These are phyloP conservation scores for Cyclanthera cordifolia DNA, from an alignment of 306 rosid genomes.

Conservation along the genomic window DNA sequence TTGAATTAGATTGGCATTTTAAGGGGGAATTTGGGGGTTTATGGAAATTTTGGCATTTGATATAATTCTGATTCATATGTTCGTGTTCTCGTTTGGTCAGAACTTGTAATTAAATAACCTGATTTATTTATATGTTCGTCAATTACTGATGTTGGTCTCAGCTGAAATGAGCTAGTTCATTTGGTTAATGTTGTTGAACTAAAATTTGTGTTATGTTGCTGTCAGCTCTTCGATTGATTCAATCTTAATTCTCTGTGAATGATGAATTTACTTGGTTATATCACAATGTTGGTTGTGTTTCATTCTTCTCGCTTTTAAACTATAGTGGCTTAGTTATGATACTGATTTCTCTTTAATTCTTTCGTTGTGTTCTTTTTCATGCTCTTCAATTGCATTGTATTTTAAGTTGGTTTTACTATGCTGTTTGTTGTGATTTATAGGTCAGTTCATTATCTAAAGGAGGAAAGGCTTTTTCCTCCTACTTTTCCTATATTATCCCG, in stretches of 20 bases:
- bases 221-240: background rate
- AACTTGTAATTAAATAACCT: background rate
- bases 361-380: background rate
- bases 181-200: background rate
- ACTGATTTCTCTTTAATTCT: background rate
- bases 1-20: background rate
- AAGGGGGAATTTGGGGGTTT: background rate
- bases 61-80: background rate
- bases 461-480: slow-evolving; percentile 47
- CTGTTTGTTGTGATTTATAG: slow-evolving; percentile 24
- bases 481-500: slow-evolving; percentile 52
- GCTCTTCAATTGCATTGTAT: background rate
- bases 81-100: background rate
- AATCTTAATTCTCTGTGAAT: background rate
- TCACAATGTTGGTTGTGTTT: background rate
- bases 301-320: background rate
- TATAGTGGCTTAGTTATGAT: background rate
- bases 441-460: slow-evolving; percentile 33
- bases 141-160: background rate
- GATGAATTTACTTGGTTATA: background rate
- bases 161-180: background rate
- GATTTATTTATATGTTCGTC: background rate
- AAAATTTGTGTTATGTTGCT: background rate
- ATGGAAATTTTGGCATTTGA: background rate
- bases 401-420: background rate